A percentile compares a stretch with the other conserved stretches of the same genome.
Conservation (phyloP, 768 basidiomycete genomes). For the Strobilomyces dryophilus region DNA sequence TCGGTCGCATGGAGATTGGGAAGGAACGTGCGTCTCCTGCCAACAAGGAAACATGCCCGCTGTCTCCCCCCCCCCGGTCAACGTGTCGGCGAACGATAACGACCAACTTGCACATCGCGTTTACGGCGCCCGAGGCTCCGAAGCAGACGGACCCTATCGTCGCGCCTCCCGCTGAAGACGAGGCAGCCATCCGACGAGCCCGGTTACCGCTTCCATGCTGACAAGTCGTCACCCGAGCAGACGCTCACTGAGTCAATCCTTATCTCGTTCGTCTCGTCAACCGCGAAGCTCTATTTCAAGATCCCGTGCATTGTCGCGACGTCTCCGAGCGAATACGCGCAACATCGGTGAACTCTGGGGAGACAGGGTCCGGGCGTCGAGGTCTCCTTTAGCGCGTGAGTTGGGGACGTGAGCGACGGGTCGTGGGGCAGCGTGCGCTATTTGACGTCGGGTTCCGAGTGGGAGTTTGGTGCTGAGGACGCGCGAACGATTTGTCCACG, state of each 20-base stretch:
- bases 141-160: constrained; percentile 9
- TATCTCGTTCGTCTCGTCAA: constrained; percentile 29
- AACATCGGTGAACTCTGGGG: constrained; percentile 84
- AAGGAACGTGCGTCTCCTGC: too few species aligned
- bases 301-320: constrained; percentile 89
- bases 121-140: constrained; percentile 15
- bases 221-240: constrained; percentile 14
- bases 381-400: constrained; percentile 61
- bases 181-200: constrained; percentile 14
- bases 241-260: constrained; percentile 26
- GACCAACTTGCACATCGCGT: constrained; percentile 19
- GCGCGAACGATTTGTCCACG: constrained; percentile 46
- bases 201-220: constrained; percentile 22
- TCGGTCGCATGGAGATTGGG: too few species aligned
- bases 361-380: constrained; percentile 79
- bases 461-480: constrained; percentile 70
- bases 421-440: constrained; percentile 78
- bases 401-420: constrained; percentile 40
- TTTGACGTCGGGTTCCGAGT: constrained; percentile 75
- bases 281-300: constrained; percentile 77
- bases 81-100: too few species aligned
- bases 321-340: constrained; percentile 75
- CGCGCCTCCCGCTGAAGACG: constrained; percentile 12
- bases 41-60: too few species aligned
- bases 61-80: too few species aligned